Conservation (phyloP, 2,329 filamentous ascomycete species). For the Fusarium sp. region DNA sequence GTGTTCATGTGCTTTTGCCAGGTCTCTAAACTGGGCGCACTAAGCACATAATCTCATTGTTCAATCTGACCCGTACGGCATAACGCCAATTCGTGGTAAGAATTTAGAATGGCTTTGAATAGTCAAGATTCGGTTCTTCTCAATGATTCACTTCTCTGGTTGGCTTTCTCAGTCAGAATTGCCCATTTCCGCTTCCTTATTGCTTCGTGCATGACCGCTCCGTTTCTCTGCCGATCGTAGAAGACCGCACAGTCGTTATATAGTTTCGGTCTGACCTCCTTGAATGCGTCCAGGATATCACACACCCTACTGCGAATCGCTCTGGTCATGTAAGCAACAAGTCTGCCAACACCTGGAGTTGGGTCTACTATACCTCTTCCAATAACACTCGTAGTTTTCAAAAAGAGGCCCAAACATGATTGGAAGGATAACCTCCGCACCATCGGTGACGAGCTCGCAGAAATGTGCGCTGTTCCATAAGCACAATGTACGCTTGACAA, state of each 20-base stretch:
- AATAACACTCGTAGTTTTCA: conserved; percentile 98
- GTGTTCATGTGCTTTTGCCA: no score
- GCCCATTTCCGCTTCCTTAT: no score
- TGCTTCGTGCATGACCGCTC: no score
- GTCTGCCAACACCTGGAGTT: not conserved
- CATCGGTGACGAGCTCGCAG: conserved; percentile 98
- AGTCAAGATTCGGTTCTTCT: no score
- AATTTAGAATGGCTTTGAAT: no score
- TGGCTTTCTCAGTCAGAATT: no score
- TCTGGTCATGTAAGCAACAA: conserved; percentile 60
- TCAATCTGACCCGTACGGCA: no score
- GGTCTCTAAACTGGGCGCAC: no score
- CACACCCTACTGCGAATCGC: conserved; percentile 99
- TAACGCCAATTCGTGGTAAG: no score
- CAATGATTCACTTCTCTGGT: no score
- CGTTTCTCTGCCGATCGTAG: no score
- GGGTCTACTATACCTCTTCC: conserved; percentile 81
- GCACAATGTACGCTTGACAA: conserved; percentile 95
- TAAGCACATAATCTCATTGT: no score
- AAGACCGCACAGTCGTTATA: conserved; percentile 83
- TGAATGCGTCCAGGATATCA: conserved; percentile 99
- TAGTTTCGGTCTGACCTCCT: conserved; percentile 98
- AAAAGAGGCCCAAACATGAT: conserved; percentile 99
- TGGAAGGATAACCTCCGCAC: conserved; percentile 96
- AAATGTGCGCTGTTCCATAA: conserved; percentile 99